phyloP scores from a whole-genome alignment of 345 rosid species.

The Salix suchowensis region DNA sequence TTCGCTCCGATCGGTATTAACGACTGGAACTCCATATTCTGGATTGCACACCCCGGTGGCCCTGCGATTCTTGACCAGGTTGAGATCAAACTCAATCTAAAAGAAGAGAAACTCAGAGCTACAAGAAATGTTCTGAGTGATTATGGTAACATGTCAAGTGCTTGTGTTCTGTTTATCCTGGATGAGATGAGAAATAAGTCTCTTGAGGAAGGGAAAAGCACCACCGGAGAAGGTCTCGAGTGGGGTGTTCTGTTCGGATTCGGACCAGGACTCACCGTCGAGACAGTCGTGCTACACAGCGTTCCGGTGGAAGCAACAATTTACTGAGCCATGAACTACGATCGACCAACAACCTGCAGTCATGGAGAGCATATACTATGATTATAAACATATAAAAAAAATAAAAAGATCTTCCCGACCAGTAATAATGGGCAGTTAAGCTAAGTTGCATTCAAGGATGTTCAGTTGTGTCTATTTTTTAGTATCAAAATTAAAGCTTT shows the following conservation, averaged over 20 bases:
- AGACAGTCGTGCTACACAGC: constrained; percentile 18
- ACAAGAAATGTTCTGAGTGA: constrained; percentile 10
- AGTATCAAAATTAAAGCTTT: too few species aligned
- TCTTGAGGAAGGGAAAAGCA: constrained; percentile 9
- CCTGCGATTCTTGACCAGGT: constrained; percentile 23
- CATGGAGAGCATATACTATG: too few species aligned
- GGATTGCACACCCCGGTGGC: constrained; percentile 22
- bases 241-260: constrained; percentile 23
- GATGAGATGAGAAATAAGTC: constrained; percentile 21
- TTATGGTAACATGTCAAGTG: constrained; percentile 22
- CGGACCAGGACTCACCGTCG: constrained; percentile 19
- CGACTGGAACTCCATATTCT: constrained; percentile 23
- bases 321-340: background rate
- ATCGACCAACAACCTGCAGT: too few species aligned
- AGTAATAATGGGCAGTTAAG: too few species aligned
- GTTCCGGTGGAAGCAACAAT: background rate
- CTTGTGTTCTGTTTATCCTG: constrained; percentile 16
- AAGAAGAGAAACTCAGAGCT: constrained; percentile 14
- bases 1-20: constrained; percentile 19
- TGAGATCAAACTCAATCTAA: constrained; percentile 6
- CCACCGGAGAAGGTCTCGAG: constrained; percentile 21
- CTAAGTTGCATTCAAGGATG: too few species aligned
- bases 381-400: too few species aligned
- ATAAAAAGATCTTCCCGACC: too few species aligned
- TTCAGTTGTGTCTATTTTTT: too few species aligned